Percentiles rank a stretch among this genome's conserved stretches.
phyloP scores from a whole-genome alignment of 345 rosid species.

The Streptanthus diversifolius region DNA sequence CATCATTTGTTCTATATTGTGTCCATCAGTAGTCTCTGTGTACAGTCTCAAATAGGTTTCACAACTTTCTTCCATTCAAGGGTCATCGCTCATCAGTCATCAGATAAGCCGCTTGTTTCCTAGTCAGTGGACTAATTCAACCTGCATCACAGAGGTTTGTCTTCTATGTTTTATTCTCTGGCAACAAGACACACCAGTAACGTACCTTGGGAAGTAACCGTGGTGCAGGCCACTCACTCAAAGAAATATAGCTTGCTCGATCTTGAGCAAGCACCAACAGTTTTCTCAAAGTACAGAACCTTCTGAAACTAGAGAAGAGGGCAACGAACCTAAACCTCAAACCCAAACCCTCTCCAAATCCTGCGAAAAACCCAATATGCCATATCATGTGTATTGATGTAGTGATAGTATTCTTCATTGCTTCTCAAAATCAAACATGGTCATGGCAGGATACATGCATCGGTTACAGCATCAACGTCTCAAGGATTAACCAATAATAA shows the following conservation, averaged over 20 bases:
- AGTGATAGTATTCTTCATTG: no score
- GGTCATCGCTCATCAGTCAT: no score
- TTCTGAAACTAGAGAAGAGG: background rate
- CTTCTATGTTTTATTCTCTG: background rate
- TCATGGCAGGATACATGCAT: no score
- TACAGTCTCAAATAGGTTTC: slow-evolving; percentile 55
- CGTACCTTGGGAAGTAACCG: slow-evolving; percentile 41
- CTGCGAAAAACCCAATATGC: no score
- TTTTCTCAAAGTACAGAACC: background rate
- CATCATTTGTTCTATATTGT: slow-evolving; percentile 51
- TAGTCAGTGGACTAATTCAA: slow-evolving; percentile 41
- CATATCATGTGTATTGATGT: no score
- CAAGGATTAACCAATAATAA: no score
- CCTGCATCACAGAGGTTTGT: slow-evolving; percentile 7
- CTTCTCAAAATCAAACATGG: no score
- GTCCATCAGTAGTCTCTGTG: slow-evolving; percentile 59
- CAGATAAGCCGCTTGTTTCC: no score
- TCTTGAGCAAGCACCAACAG: background rate
- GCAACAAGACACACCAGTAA: background rate
- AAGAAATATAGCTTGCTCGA: background rate
- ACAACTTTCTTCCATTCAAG: slow-evolving; percentile 49
- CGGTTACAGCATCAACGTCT: no score
- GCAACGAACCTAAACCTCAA: no score
- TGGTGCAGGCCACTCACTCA: background rate
- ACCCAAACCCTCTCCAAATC: no score